Evolutionary conservation across 345 rosid genomes (phyloP).

Genomic region (Durio zibethinus): DNA sequence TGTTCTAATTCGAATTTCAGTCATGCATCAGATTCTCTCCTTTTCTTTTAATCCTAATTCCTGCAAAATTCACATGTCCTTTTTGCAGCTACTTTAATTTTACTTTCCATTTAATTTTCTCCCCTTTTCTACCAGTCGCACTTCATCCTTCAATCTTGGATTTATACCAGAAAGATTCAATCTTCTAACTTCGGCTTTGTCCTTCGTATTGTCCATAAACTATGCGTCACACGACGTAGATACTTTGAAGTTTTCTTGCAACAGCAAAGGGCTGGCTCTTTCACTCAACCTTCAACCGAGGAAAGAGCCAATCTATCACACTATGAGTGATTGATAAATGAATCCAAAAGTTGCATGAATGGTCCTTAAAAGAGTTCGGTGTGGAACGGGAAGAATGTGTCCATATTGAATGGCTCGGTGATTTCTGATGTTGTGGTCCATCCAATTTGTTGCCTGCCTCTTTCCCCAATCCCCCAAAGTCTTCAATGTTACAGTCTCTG

Average conservation of each 20-base stretch:
- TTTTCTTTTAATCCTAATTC: neutral
- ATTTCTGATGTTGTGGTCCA: slow-evolving; percentile 37
- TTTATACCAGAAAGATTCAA: neutral
- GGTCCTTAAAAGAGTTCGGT: slow-evolving; percentile 18
- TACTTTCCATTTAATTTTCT: neutral
- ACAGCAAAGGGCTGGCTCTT: slow-evolving; percentile 2
- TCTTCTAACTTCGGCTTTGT: slow-evolving; percentile 4
- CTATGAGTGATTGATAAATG: slow-evolving; percentile 17
- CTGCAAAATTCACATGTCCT: neutral
- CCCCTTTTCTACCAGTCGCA: neutral
- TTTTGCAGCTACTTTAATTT: neutral
- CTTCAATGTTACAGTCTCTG: slow-evolving; percentile 20
- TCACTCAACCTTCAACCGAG: neutral
- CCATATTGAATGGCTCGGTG: slow-evolving; percentile 29
- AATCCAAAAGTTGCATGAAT: slow-evolving; percentile 21
- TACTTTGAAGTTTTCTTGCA: neutral
- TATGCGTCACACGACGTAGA: neutral
- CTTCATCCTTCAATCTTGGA: slow-evolving; percentile 1
- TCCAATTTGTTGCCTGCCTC: slow-evolving; percentile 9
- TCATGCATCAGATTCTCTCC: neutral
- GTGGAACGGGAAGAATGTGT: slow-evolving; percentile 20
- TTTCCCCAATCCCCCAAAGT: neutral
- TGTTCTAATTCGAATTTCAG: neutral
- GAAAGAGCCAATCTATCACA: neutral
- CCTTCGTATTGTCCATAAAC: slow-evolving; percentile 1